Base-by-base conservation (phyloP, 129 eudicot genomes). In the Chrysanthemum seticuspe region DNA sequence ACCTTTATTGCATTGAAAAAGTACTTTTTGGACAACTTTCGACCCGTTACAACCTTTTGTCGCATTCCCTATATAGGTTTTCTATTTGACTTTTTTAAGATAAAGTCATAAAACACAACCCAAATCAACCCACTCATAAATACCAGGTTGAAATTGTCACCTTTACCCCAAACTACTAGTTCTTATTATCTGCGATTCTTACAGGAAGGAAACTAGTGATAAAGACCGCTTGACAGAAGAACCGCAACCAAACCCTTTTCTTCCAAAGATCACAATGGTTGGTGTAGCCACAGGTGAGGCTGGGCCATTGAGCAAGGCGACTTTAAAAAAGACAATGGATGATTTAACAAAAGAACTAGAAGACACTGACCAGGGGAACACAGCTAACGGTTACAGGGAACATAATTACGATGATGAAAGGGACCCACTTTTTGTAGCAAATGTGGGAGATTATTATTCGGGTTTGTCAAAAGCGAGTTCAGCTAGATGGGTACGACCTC, bases 371-470 rank as follows among this genome's bases (percentile, higher is more conserved):
- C 87, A 77, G 68, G 88, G 54, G 44, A 77, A 62, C 72, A 52
- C 58, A 10, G 55, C 56, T 57, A 79, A 56, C 50, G 66, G 67
- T 47, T 68, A 61, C 36, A 73, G 65, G 13, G 83, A 85, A 44
- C 9, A 13, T 34, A 72, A 70, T 27, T 74, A 45, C 2, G 91
- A 87, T 9, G 96, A 86, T 53, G 97, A 84, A 45, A 83, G 97
- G 79, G 97, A 94, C 79, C 99, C 99, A 7, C 84, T 94, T 18
- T 94, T 94, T 78, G 97, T 94, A 16, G 97, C 97, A 45, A 94
- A 88, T 75, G 87, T 94, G 27, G 99, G 97, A 36, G 96, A 90
- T 74, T 84, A 84, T 74, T 77, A 84, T 79, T 83, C 96, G 10
- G 85, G 88, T 6, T 60, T 80, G 64, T 81, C 86, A 23, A 88